Percentiles rank a stretch among this genome's conserved stretches.
Conservation (phyloP, 805 yeast genomes). For the Kluyveromyces nonfermentans region DNA sequence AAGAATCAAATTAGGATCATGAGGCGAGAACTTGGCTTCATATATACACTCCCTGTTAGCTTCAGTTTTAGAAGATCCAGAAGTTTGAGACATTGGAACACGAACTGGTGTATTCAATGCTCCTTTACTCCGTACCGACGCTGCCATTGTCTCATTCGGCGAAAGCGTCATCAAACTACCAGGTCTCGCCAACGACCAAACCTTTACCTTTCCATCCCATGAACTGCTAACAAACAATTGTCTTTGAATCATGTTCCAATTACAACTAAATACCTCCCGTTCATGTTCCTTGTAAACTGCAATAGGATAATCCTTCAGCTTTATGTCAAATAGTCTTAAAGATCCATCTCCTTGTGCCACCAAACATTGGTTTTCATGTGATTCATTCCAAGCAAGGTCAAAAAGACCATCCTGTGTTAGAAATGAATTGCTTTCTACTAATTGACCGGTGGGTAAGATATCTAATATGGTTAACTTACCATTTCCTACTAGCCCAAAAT, state of each 20-base stretch:
- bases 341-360: conserved; percentile 89
- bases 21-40: conserved; percentile 76
- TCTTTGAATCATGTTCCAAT: conserved; percentile 68
- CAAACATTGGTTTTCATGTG: conserved; percentile 76
- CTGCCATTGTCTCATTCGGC: conserved; percentile 21
- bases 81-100: conserved; percentile 32
- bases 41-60: conserved; percentile 55
- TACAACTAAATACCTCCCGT: conserved; percentile 62
- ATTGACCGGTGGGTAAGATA: conserved; percentile 57
- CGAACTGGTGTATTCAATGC: conserved; percentile 12
- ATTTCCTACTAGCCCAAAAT: conserved; percentile 90
- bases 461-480: conserved; percentile 69
- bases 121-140: conserved; percentile 5
- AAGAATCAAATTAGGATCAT: conserved; percentile 58
- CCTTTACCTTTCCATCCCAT: conserved; percentile 86
- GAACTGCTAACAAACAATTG: conserved; percentile 63
- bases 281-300: conserved; percentile 69
- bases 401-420: conserved; percentile 92
- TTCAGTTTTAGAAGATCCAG: conserved; percentile 28
- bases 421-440: conserved; percentile 47
- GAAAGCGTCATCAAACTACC: conserved; percentile 49
- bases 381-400: conserved; percentile 83
- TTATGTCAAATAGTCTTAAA: conserved; percentile 69
- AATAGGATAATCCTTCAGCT: conserved; percentile 59
- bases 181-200: conserved; percentile 61